Percentiles rank a stretch among this genome's conserved stretches.
Evolutionary conservation across 257 asterid species (phyloP).

Genomic region (Rhazya stricta): DNA sequence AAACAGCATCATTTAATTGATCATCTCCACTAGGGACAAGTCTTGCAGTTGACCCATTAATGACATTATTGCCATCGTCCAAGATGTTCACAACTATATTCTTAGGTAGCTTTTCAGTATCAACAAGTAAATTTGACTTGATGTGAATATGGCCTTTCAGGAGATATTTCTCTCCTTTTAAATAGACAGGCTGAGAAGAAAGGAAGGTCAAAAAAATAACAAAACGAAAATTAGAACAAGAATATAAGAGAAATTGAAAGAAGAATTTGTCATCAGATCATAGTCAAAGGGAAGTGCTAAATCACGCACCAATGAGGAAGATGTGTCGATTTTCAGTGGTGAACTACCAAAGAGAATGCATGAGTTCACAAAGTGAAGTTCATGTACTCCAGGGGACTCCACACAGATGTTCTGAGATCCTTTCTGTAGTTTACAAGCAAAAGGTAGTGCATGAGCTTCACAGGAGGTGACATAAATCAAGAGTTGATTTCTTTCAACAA

Average conservation of each 20-base stretch:
- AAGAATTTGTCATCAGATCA: constrained; percentile 3
- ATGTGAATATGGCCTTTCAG: constrained; percentile 66
- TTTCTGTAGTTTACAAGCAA: constrained; percentile 55
- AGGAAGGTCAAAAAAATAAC: background rate
- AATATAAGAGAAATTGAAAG: constrained; percentile 11
- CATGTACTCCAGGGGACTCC: constrained; percentile 84
- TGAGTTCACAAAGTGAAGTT: constrained; percentile 72
- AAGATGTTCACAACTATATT: constrained; percentile 55
- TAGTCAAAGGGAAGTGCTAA: constrained; percentile 1
- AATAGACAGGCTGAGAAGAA: constrained; percentile 54
- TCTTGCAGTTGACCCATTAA: constrained; percentile 49
- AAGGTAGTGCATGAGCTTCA: constrained; percentile 23
- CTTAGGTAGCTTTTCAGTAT: constrained; percentile 43
- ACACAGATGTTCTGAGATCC: constrained; percentile 76
- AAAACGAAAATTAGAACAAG: background rate
- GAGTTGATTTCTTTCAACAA: constrained; percentile 12
- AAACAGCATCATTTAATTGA: constrained; percentile 41
- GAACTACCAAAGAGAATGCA: constrained; percentile 84
- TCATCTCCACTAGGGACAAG: constrained; percentile 39
- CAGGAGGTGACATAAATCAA: constrained; percentile 10
- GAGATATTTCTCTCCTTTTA: constrained; percentile 84
- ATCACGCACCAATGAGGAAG: constrained; percentile 50
- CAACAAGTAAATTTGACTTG: constrained; percentile 32
- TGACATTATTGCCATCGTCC: constrained; percentile 43
- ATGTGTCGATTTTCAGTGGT: constrained; percentile 59